A percentile compares a stretch with the other conserved stretches of the same genome.
phyloP scores from a whole-genome alignment of 352 stramenopile genomes.

The Phytopythium ostracodes region DNA sequence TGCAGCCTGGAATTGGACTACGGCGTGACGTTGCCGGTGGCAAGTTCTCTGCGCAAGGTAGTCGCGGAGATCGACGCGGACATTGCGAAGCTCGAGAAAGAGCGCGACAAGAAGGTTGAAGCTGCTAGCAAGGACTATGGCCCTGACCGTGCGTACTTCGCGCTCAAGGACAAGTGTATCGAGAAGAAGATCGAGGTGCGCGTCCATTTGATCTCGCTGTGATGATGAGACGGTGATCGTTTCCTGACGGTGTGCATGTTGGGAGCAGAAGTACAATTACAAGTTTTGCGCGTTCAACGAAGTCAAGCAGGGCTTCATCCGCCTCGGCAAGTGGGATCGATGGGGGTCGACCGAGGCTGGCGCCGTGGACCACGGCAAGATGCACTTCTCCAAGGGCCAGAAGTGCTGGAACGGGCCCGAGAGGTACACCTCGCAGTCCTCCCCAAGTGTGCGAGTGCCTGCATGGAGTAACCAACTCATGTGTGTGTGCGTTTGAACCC shows the following conservation, averaged over 20 bases:
- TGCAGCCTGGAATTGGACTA: constrained; percentile 58
- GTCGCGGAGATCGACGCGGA: constrained; percentile 63
- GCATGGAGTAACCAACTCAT: neutral
- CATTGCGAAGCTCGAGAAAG: constrained; percentile 49
- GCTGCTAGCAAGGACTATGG: constrained; percentile 59
- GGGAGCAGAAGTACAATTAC: constrained; percentile 81
- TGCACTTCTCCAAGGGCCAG: constrained; percentile 76
- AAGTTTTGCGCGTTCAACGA: constrained; percentile 85
- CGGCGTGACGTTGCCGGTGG: constrained; percentile 46
- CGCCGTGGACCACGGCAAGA: constrained; percentile 39
- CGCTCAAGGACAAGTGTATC: constrained; percentile 73
- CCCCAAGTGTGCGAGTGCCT: neutral
- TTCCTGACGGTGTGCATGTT: constrained; percentile 2
- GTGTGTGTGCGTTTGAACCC: neutral
- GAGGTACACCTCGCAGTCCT: constrained; percentile 22
- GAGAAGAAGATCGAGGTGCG: constrained; percentile 71
- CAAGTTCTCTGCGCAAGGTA: constrained; percentile 64
- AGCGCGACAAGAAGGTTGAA: constrained; percentile 36
- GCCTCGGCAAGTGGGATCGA: constrained; percentile 71
- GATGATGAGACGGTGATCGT: neutral
- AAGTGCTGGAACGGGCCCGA: constrained; percentile 92
- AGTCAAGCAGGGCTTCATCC: constrained; percentile 76
- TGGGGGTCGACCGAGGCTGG: constrained; percentile 24
- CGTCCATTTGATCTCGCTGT: neutral
- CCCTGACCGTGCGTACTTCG: constrained; percentile 63